These are phyloP conservation scores for Metschnikowia chrysomelidarum DNA, from an alignment of 805 yeast genomes.

Conservation along the genomic window DNA sequence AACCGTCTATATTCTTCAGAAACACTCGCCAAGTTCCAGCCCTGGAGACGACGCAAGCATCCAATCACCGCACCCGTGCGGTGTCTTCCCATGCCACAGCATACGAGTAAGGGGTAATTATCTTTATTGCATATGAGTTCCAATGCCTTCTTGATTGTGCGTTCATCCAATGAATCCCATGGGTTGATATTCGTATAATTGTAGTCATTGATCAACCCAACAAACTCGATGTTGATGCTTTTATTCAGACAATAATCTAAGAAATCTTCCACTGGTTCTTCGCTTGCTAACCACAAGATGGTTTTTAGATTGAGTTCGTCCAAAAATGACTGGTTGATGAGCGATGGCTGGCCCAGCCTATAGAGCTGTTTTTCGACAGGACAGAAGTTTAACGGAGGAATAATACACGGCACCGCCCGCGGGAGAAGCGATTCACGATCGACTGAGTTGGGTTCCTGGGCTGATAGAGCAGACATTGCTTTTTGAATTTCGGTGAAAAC, in stretches of 20 bases:
- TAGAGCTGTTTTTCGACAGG: constrained; percentile 89
- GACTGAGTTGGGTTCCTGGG: no score
- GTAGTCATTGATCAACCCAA: constrained; percentile 72
- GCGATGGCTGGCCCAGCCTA: constrained; percentile 91
- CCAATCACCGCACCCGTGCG: constrained; percentile 97
- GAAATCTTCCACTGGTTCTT: constrained; percentile 89
- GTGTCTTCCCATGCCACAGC: constrained; percentile 99
- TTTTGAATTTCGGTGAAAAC: no score
- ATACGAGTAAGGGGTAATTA: constrained; percentile 83
- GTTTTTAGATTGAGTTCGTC: constrained; percentile 71
- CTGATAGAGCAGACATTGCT: no score
- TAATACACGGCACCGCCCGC: constrained; percentile 67
- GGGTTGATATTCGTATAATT: constrained; percentile 64
- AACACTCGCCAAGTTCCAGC: constrained; percentile 93
- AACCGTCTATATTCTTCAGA: constrained; percentile 93
- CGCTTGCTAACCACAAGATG: constrained; percentile 91
- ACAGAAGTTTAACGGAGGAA: constrained; percentile 93
- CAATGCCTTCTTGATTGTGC: constrained; percentile 74
- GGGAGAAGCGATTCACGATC: no score
- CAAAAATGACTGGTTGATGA: constrained; percentile 86
- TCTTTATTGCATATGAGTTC: constrained; percentile 67
- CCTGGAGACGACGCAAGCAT: constrained; percentile 85
- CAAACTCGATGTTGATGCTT: constrained; percentile 74
- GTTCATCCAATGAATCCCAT: constrained; percentile 92
- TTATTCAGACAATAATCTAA: constrained; percentile 75